Conservation (phyloP, 139 green algal species). For the Diplosphaera chodatii region DNA sequence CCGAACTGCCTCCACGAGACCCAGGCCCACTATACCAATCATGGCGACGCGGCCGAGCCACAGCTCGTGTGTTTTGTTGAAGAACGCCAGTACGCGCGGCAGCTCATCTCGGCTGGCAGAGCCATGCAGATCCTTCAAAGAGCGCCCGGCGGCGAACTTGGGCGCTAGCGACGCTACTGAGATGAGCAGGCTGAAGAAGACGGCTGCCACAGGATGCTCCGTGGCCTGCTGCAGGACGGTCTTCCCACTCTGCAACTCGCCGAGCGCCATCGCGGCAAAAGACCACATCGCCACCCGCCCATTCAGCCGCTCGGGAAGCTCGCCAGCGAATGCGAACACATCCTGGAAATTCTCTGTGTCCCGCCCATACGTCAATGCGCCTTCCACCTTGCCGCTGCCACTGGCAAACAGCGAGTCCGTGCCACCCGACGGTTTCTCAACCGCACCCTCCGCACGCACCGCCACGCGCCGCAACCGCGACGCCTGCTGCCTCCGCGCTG, state of each 20-base stretch:
- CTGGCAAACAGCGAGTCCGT: not conserved
- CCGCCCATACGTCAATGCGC: not conserved
- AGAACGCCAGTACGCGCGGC: conserved; percentile 13
- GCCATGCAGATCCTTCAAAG: not conserved
- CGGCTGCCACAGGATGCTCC: conserved; percentile 20
- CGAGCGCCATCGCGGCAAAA: conserved; percentile 33
- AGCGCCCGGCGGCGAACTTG: conserved; percentile 16
- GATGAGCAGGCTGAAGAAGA: conserved; percentile 19
- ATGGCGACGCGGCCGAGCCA: conserved; percentile 46
- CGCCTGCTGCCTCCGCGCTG: not conserved
- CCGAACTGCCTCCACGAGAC: conserved; percentile 21
- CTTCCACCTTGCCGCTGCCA: not conserved
- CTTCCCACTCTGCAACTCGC: conserved; percentile 34
- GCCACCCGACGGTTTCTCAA: not conserved
- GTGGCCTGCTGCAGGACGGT: conserved; percentile 29
- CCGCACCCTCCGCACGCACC: not conserved
- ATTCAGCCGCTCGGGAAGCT: conserved; percentile 50
- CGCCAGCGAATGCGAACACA: conserved; percentile 43
- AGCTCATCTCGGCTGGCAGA: not conserved
- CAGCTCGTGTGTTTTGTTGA: conserved; percentile 34
- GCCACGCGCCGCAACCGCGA: not conserved
- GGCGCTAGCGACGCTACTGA: conserved; percentile 27
- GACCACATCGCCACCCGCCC: conserved; percentile 49
- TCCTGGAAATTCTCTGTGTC: conserved; percentile 27
- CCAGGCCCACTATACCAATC: conserved; percentile 35